Base-by-base conservation (phyloP, 2,329 filamentous ascomycete species). In the Penicillium oxalicum region DNA sequence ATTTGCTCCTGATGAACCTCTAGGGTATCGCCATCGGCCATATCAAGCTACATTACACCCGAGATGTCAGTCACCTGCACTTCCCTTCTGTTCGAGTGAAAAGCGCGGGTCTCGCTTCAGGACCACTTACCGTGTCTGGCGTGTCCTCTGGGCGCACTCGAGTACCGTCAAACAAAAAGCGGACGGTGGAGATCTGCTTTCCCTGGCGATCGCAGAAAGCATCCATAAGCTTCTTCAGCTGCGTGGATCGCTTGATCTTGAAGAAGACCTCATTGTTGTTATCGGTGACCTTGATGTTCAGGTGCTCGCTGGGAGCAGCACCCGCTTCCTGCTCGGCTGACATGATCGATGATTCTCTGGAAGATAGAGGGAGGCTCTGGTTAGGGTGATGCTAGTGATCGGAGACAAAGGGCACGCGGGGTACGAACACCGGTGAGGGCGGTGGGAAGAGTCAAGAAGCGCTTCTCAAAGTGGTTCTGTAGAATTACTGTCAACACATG, bases 221-320 rank as follows among this genome's bases (percentile, higher is more conserved):
- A 53, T 89, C 86, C 93, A 98, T 98, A 47, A 98, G 78, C 77
- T 98, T 98, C 75, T 95, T 93, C 1, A 98, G 81, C 69, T 90
- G 88, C 1, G 93, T 98, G 24, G 86, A 90, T 34, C 91, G 83
- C 84, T 98, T 98, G 76, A 98, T 98, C 79, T 98, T 98, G 79
- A 98, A 98, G 72, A 97, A 98, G 62, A 98, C 91, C 69, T 98
- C 93, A 70, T 98, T 98, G 76, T 96, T 96, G 76, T 95, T 96
- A 63, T 98, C 93, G 0, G 93, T 97, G 11, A 98, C 93, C 71
- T 98, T 98, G 75, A 98, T 97, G 75, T 98, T 98, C 4, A 98
- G 78, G 71, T 98, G 93, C 74, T 97, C 91, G 28, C 76, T 76
- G 48, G 76, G 74, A 25, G 76, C 66, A 4, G 57, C 51, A 2